Conservation (phyloP, 305 asterid species). For the Caryopteris hybrid region DNA sequence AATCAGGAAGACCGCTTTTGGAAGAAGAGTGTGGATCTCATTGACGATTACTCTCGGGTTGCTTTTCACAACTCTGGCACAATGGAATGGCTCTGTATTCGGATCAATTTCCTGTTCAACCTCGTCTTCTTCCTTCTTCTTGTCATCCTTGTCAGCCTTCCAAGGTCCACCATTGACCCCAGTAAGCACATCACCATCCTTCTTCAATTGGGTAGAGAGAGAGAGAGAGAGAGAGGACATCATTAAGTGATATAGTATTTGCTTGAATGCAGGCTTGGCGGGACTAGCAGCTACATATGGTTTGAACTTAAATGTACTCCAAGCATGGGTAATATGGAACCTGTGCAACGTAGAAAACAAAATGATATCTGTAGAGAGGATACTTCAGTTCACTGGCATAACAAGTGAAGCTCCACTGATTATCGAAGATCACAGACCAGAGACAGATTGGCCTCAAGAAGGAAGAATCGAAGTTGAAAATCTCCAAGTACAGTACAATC, state of each 20-base stretch:
- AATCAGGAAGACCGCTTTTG: conserved; percentile 59
- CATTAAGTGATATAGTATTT: background rate
- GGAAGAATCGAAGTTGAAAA: conserved; percentile 55
- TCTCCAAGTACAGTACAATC: conserved; percentile 65
- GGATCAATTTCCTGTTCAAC: conserved; percentile 83
- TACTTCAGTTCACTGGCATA: conserved; percentile 57
- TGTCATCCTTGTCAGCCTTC: conserved; percentile 66
- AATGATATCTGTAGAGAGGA: conserved; percentile 78
- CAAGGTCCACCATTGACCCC: conserved; percentile 64
- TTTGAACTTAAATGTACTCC: conserved; percentile 71
- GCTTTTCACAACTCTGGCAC: conserved; percentile 66
- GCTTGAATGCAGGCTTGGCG: conserved; percentile 58
- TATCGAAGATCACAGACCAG: conserved; percentile 47
- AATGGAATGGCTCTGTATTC: conserved; percentile 87
- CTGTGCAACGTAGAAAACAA: conserved; percentile 83
- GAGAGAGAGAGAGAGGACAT: background rate
- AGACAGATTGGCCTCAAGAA: conserved; percentile 47
- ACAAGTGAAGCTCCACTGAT: conserved; percentile 70
- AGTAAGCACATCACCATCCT: conserved; percentile 44
- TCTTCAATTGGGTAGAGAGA: background rate
- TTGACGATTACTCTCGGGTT: conserved; percentile 68
- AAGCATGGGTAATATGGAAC: conserved; percentile 94
- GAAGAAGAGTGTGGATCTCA: conserved; percentile 39
- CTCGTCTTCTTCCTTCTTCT: conserved; percentile 73
- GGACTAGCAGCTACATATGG: conserved; percentile 88